Conservation (phyloP, 148 eudicot species). For the Nepenthes gracilis region DNA sequence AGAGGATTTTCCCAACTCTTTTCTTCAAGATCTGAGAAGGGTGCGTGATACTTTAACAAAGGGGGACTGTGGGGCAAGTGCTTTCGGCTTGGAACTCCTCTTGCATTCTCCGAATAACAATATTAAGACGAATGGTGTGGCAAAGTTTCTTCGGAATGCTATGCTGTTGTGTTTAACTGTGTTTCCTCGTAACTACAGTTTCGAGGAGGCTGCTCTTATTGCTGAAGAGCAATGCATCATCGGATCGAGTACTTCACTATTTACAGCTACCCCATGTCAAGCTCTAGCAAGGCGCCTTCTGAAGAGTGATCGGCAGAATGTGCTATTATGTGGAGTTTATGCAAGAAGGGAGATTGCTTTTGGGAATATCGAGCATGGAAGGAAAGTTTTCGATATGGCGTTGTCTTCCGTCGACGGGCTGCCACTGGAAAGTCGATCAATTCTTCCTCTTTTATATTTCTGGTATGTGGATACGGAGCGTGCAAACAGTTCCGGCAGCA, state of each 20-base stretch:
- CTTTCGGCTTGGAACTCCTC: slow-evolving; percentile 37
- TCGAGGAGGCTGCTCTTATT: slow-evolving; percentile 72
- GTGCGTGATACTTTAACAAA: slow-evolving; percentile 22
- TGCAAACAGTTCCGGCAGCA: slow-evolving; percentile 19
- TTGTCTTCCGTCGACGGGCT: slow-evolving; percentile 57
- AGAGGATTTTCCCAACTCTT: slow-evolving; percentile 36
- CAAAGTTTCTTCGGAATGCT: slow-evolving; percentile 78
- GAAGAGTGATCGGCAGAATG: slow-evolving; percentile 90
- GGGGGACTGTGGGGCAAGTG: slow-evolving; percentile 19
- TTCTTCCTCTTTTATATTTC: slow-evolving; percentile 45
- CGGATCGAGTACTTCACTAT: slow-evolving; percentile 25
- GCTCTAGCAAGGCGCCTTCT: slow-evolving; percentile 75
- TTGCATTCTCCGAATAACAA: slow-evolving; percentile 26
- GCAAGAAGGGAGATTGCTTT: slow-evolving; percentile 84
- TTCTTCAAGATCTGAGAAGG: slow-evolving; percentile 39
- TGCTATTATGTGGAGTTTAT: slow-evolving; percentile 83
- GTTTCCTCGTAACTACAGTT: slow-evolving; percentile 60
- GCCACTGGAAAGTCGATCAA: slow-evolving; percentile 45
- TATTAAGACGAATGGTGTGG: slow-evolving; percentile 42
- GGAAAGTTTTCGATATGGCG: slow-evolving; percentile 97
- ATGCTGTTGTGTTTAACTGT: slow-evolving; percentile 48
- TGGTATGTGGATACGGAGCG: slow-evolving; percentile 88
- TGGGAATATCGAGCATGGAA: slow-evolving; percentile 72
- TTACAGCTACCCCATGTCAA: slow-evolving; percentile 62
- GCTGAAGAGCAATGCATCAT: slow-evolving; percentile 67